Conservation (phyloP, 2,329 filamentous ascomycete species). For the Xylaria sp. region DNA sequence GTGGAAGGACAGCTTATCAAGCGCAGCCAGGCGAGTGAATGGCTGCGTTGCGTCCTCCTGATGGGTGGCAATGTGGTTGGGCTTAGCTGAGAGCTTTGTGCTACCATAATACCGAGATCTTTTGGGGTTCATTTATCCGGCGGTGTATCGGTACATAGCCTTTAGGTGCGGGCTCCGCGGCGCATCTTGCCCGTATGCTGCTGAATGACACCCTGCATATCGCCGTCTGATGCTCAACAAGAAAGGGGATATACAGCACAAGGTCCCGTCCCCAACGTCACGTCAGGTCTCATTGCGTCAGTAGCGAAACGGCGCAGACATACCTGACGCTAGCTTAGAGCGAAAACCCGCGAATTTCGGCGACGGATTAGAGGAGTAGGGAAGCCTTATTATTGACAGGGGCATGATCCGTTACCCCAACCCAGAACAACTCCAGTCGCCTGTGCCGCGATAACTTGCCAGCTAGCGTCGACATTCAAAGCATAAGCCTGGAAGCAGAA, state of each 20-base stretch:
- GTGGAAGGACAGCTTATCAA: slow-evolving; percentile 21
- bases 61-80: slow-evolving; percentile 25
- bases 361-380: not conserved
- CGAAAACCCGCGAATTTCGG: not conserved
- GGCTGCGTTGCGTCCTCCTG: slow-evolving; percentile 9
- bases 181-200: not conserved
- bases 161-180: not conserved
- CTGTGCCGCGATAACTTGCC: slow-evolving; percentile 1
- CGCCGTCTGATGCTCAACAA: slow-evolving; percentile 4
- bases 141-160: slow-evolving; percentile 22
- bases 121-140: slow-evolving; percentile 19
- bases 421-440: slow-evolving; percentile 20
- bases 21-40: slow-evolving; percentile 18
- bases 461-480: not conserved
- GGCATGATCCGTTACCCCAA: slow-evolving; percentile 23
- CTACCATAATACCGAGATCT: slow-evolving; percentile 13
- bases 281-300: slow-evolving; percentile 25
- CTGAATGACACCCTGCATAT: slow-evolving; percentile 11
- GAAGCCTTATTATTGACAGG: slow-evolving; percentile 15
- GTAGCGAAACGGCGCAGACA: slow-evolving; percentile 18
- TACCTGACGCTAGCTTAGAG: slow-evolving; percentile 10
- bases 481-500: slow-evolving; percentile 1
- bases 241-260: not conserved
- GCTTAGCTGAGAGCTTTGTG: slow-evolving; percentile 27
- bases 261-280: slow-evolving; percentile 9